phyloP scores from a whole-genome alignment of 2,329 filamentous ascomycete genomes.

The Dactylonectria macrodidyma region DNA sequence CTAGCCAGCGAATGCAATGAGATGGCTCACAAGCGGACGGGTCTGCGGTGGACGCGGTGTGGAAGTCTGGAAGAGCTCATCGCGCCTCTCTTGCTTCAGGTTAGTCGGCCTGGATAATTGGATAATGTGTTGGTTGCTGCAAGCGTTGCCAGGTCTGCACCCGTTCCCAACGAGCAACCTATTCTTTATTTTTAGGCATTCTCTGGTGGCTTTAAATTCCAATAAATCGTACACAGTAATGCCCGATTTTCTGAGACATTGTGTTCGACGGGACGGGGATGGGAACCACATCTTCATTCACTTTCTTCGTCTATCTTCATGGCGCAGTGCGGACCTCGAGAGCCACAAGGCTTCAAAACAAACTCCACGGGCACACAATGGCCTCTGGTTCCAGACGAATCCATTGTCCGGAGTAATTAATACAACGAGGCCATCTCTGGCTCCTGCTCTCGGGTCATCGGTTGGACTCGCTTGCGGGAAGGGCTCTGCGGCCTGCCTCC shows the following conservation, averaged over 20 bases:
- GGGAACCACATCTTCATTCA: not conserved
- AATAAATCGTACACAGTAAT: no score
- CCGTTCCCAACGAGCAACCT: not conserved
- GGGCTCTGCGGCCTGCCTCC: conserved; percentile 13
- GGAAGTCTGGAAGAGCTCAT: conserved; percentile 27
- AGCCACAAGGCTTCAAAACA: not conserved
- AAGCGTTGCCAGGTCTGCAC: conserved; percentile 7
- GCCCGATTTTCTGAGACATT: not conserved
- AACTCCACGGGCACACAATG: not conserved
- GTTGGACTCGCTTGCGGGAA: conserved; percentile 20
- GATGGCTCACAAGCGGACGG: conserved; percentile 39
- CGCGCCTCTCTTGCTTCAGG: conserved; percentile 26
- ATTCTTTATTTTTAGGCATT: not conserved
- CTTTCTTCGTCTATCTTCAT: not conserved
- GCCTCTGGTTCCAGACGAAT: conserved; percentile 15
- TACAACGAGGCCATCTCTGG: conserved; percentile 8
- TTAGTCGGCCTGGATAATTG: conserved; percentile 21
- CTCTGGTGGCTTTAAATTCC: no score
- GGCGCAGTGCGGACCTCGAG: not conserved
- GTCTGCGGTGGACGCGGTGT: conserved; percentile 49
- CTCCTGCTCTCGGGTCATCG: conserved; percentile 12
- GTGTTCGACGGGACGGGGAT: not conserved
- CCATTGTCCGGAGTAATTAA: not conserved
- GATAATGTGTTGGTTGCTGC: conserved; percentile 7
- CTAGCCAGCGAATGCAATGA: conserved; percentile 37